A percentile compares a stretch with the other conserved stretches of the same genome.
phyloP scores from a whole-genome alignment of 2,329 filamentous ascomycete species.

The Dothiorella sarmentorum region DNA sequence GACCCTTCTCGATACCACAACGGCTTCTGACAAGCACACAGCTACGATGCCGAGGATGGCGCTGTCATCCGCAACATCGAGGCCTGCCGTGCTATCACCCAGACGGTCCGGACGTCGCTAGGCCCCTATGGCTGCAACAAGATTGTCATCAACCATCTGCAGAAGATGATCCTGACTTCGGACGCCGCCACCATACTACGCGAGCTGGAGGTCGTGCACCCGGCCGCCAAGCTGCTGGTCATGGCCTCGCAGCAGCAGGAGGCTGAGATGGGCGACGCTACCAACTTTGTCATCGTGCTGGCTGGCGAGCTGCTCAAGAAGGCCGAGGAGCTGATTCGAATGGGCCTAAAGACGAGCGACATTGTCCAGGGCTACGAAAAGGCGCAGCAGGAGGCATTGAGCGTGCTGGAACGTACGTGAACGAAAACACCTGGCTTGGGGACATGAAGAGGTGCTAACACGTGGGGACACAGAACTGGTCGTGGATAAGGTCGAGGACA shows the following conservation, averaged over 20 bases:
- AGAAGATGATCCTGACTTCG: conserved; percentile 99
- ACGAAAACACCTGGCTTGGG: not conserved
- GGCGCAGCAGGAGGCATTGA: conserved; percentile 83
- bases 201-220: conserved; percentile 97
- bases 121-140: conserved; percentile 98
- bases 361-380: conserved; percentile 95
- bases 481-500: conserved; percentile 84
- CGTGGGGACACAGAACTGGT: conserved; percentile 60
- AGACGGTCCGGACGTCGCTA: conserved; percentile 93
- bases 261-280: conserved; percentile 97
- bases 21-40: conserved; percentile 46
- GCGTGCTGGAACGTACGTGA: conserved; percentile 67
- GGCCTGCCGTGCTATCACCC: conserved; percentile 91
- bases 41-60: conserved; percentile 98
- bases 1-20: not conserved
- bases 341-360: conserved; percentile 98
- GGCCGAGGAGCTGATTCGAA: conserved; percentile 90
- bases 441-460: not conserved
- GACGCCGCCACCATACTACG: conserved; percentile 96
- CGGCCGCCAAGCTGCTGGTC: conserved; percentile 92
- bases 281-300: conserved; percentile 93
- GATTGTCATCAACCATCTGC: conserved; percentile 98
- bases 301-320: conserved; percentile 95
- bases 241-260: conserved; percentile 99
- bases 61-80: conserved; percentile 98